phyloP scores from a whole-genome alignment of 495 filamentous ascomycete genomes.

The Podospora bellae-mahoneyi region DNA sequence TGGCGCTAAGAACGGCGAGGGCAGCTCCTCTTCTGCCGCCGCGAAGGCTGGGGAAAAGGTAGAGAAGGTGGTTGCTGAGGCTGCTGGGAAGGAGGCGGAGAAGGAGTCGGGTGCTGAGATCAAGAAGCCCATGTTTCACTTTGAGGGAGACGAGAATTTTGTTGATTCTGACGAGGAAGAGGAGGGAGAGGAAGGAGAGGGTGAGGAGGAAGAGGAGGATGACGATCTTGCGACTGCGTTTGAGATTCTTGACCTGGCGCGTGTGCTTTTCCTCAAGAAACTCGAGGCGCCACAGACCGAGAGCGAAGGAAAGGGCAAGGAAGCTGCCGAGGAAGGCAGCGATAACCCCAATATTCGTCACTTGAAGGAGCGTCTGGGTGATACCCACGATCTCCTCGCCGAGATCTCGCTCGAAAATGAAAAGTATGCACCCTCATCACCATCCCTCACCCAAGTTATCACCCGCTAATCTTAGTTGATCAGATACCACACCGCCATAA shows the following conservation, averaged over 20 bases:
- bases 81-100: slow-evolving; percentile 32
- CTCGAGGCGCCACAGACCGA: slow-evolving; percentile 39
- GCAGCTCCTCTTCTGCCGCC: background rate
- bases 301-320: slow-evolving; percentile 52
- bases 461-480: slow-evolving; percentile 12
- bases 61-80: slow-evolving; percentile 11
- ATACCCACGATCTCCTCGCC: slow-evolving; percentile 86
- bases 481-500: slow-evolving; percentile 74
- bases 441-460: slow-evolving; percentile 21
- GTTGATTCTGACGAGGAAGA: slow-evolving; percentile 68
- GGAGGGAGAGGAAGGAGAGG: slow-evolving; percentile 38
- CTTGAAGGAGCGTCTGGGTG: slow-evolving; percentile 78
- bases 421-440: slow-evolving; percentile 39
- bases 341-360: slow-evolving; percentile 53
- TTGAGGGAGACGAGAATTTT: slow-evolving; percentile 91
- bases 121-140: slow-evolving; percentile 82
- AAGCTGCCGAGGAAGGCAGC: slow-evolving; percentile 27
- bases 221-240: slow-evolving; percentile 90
- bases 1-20: background rate
- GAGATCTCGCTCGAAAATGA: slow-evolving; percentile 96
- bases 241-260: slow-evolving; percentile 86
- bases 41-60: slow-evolving; percentile 9
- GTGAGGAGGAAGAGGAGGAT: slow-evolving; percentile 58
- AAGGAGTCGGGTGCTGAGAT: slow-evolving; percentile 31
- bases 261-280: slow-evolving; percentile 65